A percentile compares a stretch with the other conserved stretches of the same genome.
Evolutionary conservation across 2,329 filamentous ascomycete species (phyloP).

Genomic region (Sordariomycetes sp.): DNA sequence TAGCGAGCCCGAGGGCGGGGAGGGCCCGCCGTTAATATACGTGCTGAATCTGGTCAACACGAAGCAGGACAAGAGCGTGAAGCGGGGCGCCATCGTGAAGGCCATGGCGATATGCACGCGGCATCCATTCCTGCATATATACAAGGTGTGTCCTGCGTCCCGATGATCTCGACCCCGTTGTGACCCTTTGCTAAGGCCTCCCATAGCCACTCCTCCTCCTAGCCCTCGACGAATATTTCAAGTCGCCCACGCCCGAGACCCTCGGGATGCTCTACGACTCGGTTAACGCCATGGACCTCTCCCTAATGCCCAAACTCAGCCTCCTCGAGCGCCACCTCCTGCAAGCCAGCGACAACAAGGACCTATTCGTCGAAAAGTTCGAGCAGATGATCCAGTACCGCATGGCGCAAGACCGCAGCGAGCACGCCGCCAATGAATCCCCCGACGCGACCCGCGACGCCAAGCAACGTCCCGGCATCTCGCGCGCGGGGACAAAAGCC

Average conservation of each 20-base stretch:
- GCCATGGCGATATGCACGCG: constrained; percentile 98
- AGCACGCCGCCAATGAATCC: constrained; percentile 23
- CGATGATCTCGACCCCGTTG: neutral
- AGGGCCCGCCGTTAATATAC: constrained; percentile 89
- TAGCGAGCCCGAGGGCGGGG: constrained; percentile 54
- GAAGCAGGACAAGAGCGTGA: constrained; percentile 86
- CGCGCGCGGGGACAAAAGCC: constrained; percentile 48
- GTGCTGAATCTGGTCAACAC: constrained; percentile 97
- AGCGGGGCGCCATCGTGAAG: constrained; percentile 89
- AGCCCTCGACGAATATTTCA: constrained; percentile 94
- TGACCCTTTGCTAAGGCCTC: too few species aligned
- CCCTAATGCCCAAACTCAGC: constrained; percentile 77
- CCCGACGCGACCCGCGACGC: constrained; percentile 35
- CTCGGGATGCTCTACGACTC: constrained; percentile 80
- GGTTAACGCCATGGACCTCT: constrained; percentile 94
- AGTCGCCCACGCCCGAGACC: constrained; percentile 77
- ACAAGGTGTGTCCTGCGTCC: constrained; percentile 52
- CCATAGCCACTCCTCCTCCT: constrained; percentile 70
- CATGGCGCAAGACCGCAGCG: constrained; percentile 49
- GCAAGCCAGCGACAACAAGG: constrained; percentile 83
- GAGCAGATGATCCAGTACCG: constrained; percentile 84
- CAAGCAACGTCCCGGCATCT: constrained; percentile 31
- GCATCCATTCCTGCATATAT: constrained; percentile 96
- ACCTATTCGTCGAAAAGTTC: constrained; percentile 96
- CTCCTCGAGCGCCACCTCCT: constrained; percentile 74